Percentiles rank a stretch among this genome's conserved stretches.
These are phyloP conservation scores for Phytophthora citricola DNA, from an alignment of 352 stramenopile species.

Conservation along the genomic window DNA sequence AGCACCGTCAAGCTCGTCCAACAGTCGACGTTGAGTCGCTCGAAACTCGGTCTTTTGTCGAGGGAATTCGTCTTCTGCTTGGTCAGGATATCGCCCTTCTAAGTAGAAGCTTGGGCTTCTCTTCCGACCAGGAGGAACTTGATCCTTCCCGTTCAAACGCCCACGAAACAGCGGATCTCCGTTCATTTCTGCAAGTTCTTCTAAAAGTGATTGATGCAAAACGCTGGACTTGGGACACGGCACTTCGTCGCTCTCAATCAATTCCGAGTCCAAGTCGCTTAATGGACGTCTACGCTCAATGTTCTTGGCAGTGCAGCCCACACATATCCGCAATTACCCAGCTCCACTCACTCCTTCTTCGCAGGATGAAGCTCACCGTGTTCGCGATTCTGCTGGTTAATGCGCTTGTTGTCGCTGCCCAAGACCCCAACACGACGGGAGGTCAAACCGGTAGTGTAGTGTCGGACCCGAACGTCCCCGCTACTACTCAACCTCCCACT, in stretches of 20 bases:
- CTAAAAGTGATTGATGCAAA: conserved; percentile 7
- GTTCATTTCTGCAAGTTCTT: conserved; percentile 1
- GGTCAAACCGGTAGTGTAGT: conserved; percentile 31
- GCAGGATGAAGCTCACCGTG: conserved; percentile 13
- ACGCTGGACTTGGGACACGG: conserved; percentile 12
- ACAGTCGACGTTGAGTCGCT: conserved; percentile 1
- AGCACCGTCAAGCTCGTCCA: conserved; percentile 2
- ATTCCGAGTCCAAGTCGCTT: conserved; percentile 23
- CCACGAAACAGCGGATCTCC: conserved; percentile 1
- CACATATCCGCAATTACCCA: conserved; percentile 31
- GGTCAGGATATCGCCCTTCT: too few relatives aligned
- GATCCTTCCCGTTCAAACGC: conserved; percentile 1
- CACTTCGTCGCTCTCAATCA: conserved; percentile 6
- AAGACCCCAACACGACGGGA: conserved; percentile 25
- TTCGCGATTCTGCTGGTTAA: conserved; percentile 19
- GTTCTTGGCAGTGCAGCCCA: not conserved
- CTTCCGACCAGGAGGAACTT: not conserved
- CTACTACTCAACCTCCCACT: conserved; percentile 12
- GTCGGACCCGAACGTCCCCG: conserved; percentile 4
- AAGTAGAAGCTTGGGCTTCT: conserved; percentile 5
- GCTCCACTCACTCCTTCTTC: conserved; percentile 6
- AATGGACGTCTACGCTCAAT: conserved; percentile 6
- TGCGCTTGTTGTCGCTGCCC: conserved; percentile 25
- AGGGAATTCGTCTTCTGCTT: not conserved
- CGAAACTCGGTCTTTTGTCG: not conserved